These are phyloP conservation scores for Talaromyces pinophilus DNA, from an alignment of 2,329 filamentous ascomycete species.

Conservation along the genomic window DNA sequence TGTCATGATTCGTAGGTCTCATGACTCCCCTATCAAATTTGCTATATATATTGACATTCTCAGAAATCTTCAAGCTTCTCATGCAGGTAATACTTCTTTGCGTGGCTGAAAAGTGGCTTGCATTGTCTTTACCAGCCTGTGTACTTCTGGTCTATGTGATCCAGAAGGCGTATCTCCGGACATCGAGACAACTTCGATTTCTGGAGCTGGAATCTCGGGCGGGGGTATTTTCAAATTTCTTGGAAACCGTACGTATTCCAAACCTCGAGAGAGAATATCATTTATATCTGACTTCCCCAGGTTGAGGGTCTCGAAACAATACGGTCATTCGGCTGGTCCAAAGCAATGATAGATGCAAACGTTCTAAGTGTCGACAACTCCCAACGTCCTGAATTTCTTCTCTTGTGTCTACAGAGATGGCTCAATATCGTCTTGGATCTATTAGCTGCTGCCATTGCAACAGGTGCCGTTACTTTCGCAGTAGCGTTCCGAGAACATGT, in stretches of 20 bases:
- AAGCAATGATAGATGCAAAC: constrained; percentile 41
- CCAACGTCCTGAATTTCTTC: constrained; percentile 59
- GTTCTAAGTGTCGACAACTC: constrained; percentile 54
- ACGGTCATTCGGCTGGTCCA: constrained; percentile 57
- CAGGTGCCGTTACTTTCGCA: constrained; percentile 52
- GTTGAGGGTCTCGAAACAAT: constrained; percentile 54
- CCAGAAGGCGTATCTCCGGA: constrained; percentile 61
- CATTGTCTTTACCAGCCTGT: constrained; percentile 13
- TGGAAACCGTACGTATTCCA: constrained; percentile 52
- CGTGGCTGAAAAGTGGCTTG: constrained; percentile 5
- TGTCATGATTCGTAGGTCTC: constrained; percentile 11
- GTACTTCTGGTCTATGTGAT: constrained; percentile 49
- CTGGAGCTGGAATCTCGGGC: constrained; percentile 64
- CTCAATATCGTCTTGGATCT: constrained; percentile 54
- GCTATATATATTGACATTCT: neutral
- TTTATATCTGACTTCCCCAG: neutral
- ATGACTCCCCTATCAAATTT: neutral
- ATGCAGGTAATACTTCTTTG: constrained; percentile 16
- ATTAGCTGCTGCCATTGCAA: constrained; percentile 52
- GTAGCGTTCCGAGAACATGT: constrained; percentile 47
- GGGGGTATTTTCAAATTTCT: constrained; percentile 59
- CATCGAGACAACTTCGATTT: constrained; percentile 61
- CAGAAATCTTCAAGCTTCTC: constrained; percentile 20
- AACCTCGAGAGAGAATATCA: neutral
- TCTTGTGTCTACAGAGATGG: constrained; percentile 61